Percentiles rank a stretch among this genome's conserved stretches.
phyloP scores from a whole-genome alignment of 164 flowering plant species.

The Vitis cinerea region DNA sequence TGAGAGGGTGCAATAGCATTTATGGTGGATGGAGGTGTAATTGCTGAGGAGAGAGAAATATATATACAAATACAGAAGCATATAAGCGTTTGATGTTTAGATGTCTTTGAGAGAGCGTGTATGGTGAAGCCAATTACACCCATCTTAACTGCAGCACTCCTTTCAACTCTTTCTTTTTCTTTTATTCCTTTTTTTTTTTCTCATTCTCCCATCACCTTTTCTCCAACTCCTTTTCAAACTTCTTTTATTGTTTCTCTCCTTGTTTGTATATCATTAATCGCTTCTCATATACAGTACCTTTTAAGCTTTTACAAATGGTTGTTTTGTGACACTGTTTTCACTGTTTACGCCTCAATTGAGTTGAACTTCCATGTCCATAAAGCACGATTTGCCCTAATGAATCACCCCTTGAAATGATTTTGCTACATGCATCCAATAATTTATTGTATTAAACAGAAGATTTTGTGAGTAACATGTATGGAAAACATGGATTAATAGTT shows the following conservation, averaged over 20 bases:
- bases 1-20: constrained; percentile 56
- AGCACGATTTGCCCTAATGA: too few relatives aligned
- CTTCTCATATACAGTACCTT: neutral
- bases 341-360: too few relatives aligned
- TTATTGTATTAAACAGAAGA: too few relatives aligned
- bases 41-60: constrained; percentile 14
- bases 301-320: neutral
- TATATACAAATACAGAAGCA: neutral
- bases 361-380: too few relatives aligned
- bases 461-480: too few relatives aligned
- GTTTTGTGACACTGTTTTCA: too few relatives aligned
- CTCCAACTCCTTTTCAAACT: neutral
- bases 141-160: neutral
- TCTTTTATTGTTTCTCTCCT: too few relatives aligned
- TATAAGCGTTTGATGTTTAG: constrained; percentile 12
- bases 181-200: too few relatives aligned
- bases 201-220: neutral
- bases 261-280: neutral
- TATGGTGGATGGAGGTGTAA: constrained; percentile 26
- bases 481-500: too few relatives aligned
- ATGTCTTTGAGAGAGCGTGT: constrained; percentile 9
- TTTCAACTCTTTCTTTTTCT: neutral
- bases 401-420: too few relatives aligned
- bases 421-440: too few relatives aligned
- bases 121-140: constrained; percentile 10